phyloP scores from a whole-genome alignment of 495 filamentous ascomycete genomes.

The Acidiella bohemica region DNA sequence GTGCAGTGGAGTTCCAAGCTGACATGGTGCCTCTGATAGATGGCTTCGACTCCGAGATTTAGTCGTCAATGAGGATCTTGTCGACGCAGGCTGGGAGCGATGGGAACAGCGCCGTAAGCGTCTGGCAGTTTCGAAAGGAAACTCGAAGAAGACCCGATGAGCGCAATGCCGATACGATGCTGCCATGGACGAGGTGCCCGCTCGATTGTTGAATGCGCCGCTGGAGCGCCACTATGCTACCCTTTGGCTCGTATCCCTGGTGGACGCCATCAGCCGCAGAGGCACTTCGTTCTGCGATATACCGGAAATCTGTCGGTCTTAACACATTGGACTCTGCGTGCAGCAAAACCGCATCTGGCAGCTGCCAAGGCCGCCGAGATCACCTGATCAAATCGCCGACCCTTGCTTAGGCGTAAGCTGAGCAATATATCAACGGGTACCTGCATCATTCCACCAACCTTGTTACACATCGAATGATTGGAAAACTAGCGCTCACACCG shows the following conservation, averaged over 20 bases:
- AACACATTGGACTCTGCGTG: no score
- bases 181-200: neutral
- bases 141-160: neutral
- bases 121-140: neutral
- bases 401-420: neutral
- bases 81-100: constrained; percentile 83
- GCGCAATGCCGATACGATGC: no score
- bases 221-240: neutral
- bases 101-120: constrained; percentile 43
- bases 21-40: neutral
- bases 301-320: no score
- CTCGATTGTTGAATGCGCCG: neutral
- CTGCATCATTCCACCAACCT: no score
- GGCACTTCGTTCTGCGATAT: no score
- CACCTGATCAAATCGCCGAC: neutral
- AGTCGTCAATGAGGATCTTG: constrained; percentile 77
- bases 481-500: neutral
- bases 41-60: constrained; percentile 66
- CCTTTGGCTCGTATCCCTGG: neutral
- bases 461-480: no score
- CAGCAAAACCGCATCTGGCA: neutral
- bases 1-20: neutral
- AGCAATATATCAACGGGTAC: no score
- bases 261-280: neutral
- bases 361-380: neutral